Evolutionary conservation across 768 basidiomycete species (phyloP).

Genomic region (Phanerodontia chrysosporium): DNA sequence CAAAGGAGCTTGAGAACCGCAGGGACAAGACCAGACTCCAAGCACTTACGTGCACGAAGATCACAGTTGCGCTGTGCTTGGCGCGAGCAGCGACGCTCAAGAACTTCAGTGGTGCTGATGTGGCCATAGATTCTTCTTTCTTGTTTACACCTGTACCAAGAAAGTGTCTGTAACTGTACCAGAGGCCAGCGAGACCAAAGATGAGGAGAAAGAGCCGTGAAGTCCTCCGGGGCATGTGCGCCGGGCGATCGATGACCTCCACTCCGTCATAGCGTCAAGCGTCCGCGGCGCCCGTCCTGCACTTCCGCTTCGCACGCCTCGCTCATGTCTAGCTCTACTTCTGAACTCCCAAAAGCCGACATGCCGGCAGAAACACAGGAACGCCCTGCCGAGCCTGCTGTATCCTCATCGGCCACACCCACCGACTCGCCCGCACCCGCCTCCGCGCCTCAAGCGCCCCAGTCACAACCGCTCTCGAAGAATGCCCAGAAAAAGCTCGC

Average conservation of each 20-base stretch:
- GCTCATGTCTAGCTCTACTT: not conserved
- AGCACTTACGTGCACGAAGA: slow-evolving; percentile 79
- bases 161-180: not conserved
- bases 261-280: not conserved
- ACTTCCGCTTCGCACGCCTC: not conserved
- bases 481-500: slow-evolving; percentile 73
- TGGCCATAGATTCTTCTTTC: slow-evolving; percentile 14
- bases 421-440: not conserved
- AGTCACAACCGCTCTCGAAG: slow-evolving; percentile 52
- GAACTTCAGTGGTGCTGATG: slow-evolving; percentile 36
- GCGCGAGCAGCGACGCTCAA: slow-evolving; percentile 49
- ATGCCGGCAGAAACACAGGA: not conserved
- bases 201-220: not conserved
- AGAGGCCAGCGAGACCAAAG: not conserved
- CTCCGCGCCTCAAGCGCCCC: not conserved
- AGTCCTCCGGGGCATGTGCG: not conserved
- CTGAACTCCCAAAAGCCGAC: not conserved
- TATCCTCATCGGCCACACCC: not conserved
- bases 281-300: not conserved
- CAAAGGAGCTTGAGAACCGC: not conserved
- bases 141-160: not conserved
- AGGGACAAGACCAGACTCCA: not conserved
- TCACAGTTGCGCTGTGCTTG: slow-evolving; percentile 81
- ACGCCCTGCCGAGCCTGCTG: not conserved
- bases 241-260: not conserved